Evolutionary conservation across 176 grass and related monocot species (phyloP).

Genomic region (Elymus sibiricus): DNA sequence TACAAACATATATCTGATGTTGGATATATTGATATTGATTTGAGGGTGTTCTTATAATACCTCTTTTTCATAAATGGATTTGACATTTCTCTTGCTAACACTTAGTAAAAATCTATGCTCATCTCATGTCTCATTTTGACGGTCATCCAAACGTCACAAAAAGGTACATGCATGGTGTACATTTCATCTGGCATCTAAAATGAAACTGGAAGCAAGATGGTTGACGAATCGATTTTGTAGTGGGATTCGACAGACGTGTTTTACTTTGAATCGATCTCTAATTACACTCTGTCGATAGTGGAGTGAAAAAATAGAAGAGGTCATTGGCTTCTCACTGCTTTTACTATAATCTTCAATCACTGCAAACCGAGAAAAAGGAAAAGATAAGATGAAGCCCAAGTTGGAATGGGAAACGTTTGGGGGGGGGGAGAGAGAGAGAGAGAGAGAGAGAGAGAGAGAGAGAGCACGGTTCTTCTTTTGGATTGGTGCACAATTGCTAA

Average conservation of each 20-base stretch:
- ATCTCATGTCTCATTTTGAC: too few relatives aligned
- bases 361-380: not conserved
- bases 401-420: not conserved
- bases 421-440: too few relatives aligned
- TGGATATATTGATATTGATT: too few relatives aligned
- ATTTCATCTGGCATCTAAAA: not conserved
- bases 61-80: too few relatives aligned
- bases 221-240: not conserved
- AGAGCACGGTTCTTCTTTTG: too few relatives aligned
- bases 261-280: not conserved
- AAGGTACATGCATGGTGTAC: not conserved
- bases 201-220: not conserved
- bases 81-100: too few relatives aligned
- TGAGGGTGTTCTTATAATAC: too few relatives aligned
- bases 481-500: too few relatives aligned
- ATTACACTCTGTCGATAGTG: not conserved
- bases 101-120: too few relatives aligned
- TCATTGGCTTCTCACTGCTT: not conserved
- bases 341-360: not conserved
- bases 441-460: too few relatives aligned
- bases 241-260: not conserved
- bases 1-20: too few relatives aligned
- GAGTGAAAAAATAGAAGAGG: not conserved
- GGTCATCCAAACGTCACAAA: too few relatives aligned
- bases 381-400: not conserved